Evolutionary conservation across 352 stramenopile genomes (phyloP).

Genomic region (Globisporangium alternatum): DNA sequence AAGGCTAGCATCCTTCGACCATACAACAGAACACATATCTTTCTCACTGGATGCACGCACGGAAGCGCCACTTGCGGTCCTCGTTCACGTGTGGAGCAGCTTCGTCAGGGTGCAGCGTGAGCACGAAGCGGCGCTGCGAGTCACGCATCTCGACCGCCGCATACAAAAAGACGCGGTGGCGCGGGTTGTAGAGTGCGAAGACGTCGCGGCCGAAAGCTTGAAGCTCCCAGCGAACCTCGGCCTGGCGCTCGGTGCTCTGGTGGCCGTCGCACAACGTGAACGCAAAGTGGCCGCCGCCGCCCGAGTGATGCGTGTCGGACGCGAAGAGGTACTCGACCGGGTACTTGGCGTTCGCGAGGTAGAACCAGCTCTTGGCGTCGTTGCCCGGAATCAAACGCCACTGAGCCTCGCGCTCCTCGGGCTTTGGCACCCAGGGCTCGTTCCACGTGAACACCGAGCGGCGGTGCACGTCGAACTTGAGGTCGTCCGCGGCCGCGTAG

Average conservation of each 20-base stretch:
- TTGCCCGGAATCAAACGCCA: slow-evolving; percentile 5
- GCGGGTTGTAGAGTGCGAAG: slow-evolving; percentile 8
- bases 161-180: slow-evolving; percentile 2
- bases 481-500: slow-evolving; percentile 4
- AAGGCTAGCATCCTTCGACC: neutral
- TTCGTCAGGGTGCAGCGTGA: neutral
- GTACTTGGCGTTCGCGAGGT: slow-evolving; percentile 10
- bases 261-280: neutral
- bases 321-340: slow-evolving; percentile 5
- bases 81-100: neutral
- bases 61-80: slow-evolving; percentile 2
- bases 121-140: slow-evolving; percentile 1
- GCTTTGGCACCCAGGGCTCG: neutral
- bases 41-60: neutral
- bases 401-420: neutral
- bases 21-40: neutral
- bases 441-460: slow-evolving; percentile 6
- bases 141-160: slow-evolving; percentile 7
- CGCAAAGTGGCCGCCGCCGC: neutral
- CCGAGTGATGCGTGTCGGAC: neutral
- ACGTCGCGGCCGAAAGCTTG: slow-evolving; percentile 8
- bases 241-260: neutral
- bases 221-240: slow-evolving; percentile 7
- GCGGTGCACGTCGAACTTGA: slow-evolving; percentile 1
- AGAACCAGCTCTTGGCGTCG: slow-evolving; percentile 12